Percentiles rank a stretch among this genome's conserved stretches.
These are phyloP conservation scores for Monosporascus sp. DNA, from an alignment of 2,329 filamentous ascomycete species.

Conservation along the genomic window DNA sequence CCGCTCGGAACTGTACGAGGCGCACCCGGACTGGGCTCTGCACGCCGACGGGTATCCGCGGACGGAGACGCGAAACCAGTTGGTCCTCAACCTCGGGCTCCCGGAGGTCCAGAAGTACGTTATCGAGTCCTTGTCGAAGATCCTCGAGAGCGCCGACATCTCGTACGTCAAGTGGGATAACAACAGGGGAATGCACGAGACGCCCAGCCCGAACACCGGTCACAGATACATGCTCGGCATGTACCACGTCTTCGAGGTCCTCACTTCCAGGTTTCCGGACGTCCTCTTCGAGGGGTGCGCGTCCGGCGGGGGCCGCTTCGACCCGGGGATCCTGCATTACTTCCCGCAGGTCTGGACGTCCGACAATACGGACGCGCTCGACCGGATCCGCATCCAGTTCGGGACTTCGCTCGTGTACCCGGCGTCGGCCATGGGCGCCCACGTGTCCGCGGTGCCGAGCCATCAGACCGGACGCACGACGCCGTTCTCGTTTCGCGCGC, in stretches of 20 bases:
- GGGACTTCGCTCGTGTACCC: slow-evolving; percentile 60
- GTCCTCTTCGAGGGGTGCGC: slow-evolving; percentile 63
- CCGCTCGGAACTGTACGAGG: slow-evolving; percentile 53
- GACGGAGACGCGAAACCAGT: slow-evolving; percentile 50
- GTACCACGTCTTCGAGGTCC: slow-evolving; percentile 54
- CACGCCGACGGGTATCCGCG: slow-evolving; percentile 51
- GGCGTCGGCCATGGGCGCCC: slow-evolving; percentile 58
- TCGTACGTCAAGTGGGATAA: slow-evolving; percentile 65
- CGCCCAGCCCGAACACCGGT: slow-evolving; percentile 43
- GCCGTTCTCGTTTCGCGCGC: slow-evolving; percentile 54
- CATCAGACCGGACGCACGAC: slow-evolving; percentile 49
- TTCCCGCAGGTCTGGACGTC: slow-evolving; percentile 63
- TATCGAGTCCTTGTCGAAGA: slow-evolving; percentile 46
- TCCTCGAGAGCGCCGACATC: slow-evolving; percentile 49
- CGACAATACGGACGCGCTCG: slow-evolving; percentile 58
- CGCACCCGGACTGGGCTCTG: slow-evolving; percentile 60
- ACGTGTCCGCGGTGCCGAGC: slow-evolving; percentile 57
- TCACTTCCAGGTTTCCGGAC: slow-evolving; percentile 55
- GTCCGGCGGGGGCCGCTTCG: slow-evolving; percentile 59
- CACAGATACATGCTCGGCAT: slow-evolving; percentile 59
- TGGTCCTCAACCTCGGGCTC: slow-evolving; percentile 56
- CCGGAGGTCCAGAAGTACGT: slow-evolving; percentile 59
- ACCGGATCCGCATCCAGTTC: slow-evolving; percentile 57
- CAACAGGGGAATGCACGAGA: slow-evolving; percentile 60
- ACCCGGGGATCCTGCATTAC: slow-evolving; percentile 57